These are phyloP conservation scores for Fusarium devonianum DNA, from an alignment of 2,329 filamentous ascomycete species.

Conservation along the genomic window DNA sequence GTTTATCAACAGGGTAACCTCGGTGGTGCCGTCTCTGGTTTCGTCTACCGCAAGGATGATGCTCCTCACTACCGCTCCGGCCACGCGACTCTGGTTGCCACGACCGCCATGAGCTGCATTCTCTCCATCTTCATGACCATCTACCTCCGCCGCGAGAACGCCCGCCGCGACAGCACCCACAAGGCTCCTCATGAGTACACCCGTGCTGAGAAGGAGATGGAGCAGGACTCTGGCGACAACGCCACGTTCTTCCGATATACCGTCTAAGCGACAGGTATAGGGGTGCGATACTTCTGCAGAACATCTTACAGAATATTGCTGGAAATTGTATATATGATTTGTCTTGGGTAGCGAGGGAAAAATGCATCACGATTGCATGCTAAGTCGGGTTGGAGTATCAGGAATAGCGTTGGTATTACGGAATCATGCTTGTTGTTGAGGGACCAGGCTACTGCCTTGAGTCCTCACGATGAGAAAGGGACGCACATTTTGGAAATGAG, in stretches of 20 bases:
- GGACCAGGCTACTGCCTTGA: background rate
- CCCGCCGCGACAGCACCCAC: constrained; percentile 57
- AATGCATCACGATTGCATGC: constrained; percentile 7
- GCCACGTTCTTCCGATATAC: constrained; percentile 65
- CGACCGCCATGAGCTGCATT: constrained; percentile 61
- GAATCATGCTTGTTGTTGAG: constrained; percentile 6
- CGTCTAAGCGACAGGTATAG: constrained; percentile 45
- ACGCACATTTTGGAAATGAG: constrained; percentile 20
- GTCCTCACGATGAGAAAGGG: constrained; percentile 16
- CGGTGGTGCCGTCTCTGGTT: constrained; percentile 47
- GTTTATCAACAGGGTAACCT: constrained; percentile 46
- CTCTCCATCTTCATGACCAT: constrained; percentile 63
- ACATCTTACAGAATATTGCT: constrained; percentile 31
- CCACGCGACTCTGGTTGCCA: constrained; percentile 63
- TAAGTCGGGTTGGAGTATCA: constrained; percentile 16
- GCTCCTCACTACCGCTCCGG: constrained; percentile 64
- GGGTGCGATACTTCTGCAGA: too few relatives aligned
- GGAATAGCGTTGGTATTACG: constrained; percentile 3
- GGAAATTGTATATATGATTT: constrained; percentile 35
- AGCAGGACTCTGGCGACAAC: constrained; percentile 63
- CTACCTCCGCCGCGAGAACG: constrained; percentile 65
- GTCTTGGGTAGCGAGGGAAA: constrained; percentile 22
- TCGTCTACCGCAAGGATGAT: constrained; percentile 50
- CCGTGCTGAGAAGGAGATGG: constrained; percentile 58
- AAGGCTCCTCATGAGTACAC: constrained; percentile 60